These are phyloP conservation scores for Pseudevernia furfuracea DNA, from an alignment of 495 filamentous ascomycete species.

Conservation along the genomic window DNA sequence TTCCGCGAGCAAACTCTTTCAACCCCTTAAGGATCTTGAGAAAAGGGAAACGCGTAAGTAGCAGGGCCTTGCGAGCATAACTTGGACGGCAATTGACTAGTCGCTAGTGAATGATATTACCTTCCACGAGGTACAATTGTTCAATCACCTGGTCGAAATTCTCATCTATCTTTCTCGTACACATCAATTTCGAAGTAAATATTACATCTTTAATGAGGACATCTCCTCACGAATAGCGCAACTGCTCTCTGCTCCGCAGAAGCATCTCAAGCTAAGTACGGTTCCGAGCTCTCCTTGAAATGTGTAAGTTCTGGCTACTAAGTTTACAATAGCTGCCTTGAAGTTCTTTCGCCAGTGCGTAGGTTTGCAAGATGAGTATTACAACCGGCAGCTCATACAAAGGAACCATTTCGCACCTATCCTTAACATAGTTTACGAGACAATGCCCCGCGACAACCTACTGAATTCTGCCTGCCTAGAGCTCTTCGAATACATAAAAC, in stretches of 20 bases:
- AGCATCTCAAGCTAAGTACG: conserved; percentile 86
- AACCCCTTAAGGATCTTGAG: conserved; percentile 77
- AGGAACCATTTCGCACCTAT: conserved; percentile 81
- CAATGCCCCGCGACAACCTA: conserved; percentile 93
- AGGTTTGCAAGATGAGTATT: conserved; percentile 83
- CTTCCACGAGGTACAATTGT: conserved; percentile 78
- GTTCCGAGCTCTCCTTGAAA: conserved; percentile 10
- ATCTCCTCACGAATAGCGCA: conserved; percentile 75
- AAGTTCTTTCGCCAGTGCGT: conserved; percentile 92
- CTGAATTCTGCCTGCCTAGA: conserved; percentile 95
- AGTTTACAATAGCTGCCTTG: conserved; percentile 56
- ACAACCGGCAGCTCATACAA: conserved; percentile 77
- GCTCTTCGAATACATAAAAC: conserved; percentile 85
- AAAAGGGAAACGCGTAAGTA: conserved; percentile 50
- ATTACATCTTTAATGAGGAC: conserved; percentile 74
- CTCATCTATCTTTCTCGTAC: conserved; percentile 90
- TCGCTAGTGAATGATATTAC: conserved; percentile 51
- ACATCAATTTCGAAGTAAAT: conserved; percentile 78
- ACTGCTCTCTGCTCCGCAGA: conserved; percentile 76
- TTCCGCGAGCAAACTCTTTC: conserved; percentile 79
- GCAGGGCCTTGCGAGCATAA: not conserved
- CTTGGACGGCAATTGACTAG: not conserved
- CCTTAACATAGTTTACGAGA: conserved; percentile 76
- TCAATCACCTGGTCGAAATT: conserved; percentile 86
- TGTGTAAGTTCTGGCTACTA: conserved; percentile 3